phyloP scores from a whole-genome alignment of 2,329 filamentous ascomycete species.

The Purpureocillium lavendulum region DNA sequence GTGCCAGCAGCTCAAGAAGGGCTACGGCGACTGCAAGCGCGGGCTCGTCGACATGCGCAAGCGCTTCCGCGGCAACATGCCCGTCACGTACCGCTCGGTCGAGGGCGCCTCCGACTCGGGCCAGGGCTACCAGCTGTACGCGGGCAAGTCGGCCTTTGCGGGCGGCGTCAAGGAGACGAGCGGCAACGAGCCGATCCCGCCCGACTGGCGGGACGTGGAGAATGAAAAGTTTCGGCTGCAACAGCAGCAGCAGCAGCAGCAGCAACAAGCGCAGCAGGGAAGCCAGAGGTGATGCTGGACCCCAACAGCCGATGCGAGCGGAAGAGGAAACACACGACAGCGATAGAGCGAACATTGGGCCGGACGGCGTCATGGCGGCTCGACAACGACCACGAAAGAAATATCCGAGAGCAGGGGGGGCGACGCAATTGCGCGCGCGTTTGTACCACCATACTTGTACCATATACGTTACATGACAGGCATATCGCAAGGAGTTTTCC shows the following conservation, averaged over 20 bases:
- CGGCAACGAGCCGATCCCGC: conserved; percentile 54
- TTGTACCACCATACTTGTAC: too few relatives aligned
- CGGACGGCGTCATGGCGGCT: too few relatives aligned
- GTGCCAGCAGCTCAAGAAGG: conserved; percentile 89
- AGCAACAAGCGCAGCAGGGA: conserved; percentile 9
- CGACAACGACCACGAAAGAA: too few relatives aligned
- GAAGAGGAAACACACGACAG: too few relatives aligned
- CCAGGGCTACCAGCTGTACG: conserved; percentile 66
- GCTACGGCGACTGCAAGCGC: conserved; percentile 90
- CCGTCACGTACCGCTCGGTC: conserved; percentile 58
- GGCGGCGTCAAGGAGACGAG: conserved; percentile 56
- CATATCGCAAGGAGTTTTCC: too few relatives aligned
- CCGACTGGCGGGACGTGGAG: conserved; percentile 57
- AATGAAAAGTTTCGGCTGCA: conserved; percentile 47
- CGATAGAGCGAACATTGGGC: too few relatives aligned
- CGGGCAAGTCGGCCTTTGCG: conserved; percentile 62
- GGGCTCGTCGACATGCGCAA: conserved; percentile 99
- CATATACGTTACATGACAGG: too few relatives aligned
- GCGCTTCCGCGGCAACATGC: conserved; percentile 89
- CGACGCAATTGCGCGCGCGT: too few relatives aligned
- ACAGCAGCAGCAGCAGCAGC: conserved; percentile 19
- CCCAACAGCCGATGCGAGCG: too few relatives aligned
- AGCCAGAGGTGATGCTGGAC: neutral
- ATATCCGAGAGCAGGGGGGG: too few relatives aligned
- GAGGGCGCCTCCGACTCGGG: conserved; percentile 45